phyloP scores from a whole-genome alignment of 2,329 filamentous ascomycete species.

The Aspergillus udagawae region DNA sequence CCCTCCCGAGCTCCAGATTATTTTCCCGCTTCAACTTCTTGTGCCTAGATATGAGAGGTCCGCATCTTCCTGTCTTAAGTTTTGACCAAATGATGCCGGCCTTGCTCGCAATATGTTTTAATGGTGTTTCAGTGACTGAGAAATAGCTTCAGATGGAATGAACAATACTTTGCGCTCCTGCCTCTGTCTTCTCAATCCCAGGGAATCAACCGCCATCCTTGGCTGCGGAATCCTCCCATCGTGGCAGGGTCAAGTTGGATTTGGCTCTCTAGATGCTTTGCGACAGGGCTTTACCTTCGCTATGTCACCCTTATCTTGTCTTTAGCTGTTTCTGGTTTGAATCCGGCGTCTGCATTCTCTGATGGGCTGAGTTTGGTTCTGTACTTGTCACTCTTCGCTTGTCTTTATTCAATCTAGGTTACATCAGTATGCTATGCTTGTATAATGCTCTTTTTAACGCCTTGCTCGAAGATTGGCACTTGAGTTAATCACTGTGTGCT shows the following conservation, averaged over 20 bases:
- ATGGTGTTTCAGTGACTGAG: slow-evolving; percentile 10
- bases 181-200: slow-evolving; percentile 10
- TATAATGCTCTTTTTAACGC: slow-evolving; percentile 24
- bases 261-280: slow-evolving; percentile 29
- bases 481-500: not conserved
- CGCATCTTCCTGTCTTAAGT: slow-evolving; percentile 9
- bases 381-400: slow-evolving; percentile 16
- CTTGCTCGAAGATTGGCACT: too few relatives aligned
- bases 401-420: slow-evolving; percentile 15
- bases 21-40: slow-evolving; percentile 7
- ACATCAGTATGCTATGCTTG: slow-evolving; percentile 31
- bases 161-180: slow-evolving; percentile 2
- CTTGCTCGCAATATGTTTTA: slow-evolving; percentile 7
- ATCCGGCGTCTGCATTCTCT: slow-evolving; percentile 33
- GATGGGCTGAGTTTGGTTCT: slow-evolving; percentile 26
- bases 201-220: slow-evolving; percentile 8
- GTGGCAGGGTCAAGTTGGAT: slow-evolving; percentile 22
- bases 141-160: slow-evolving; percentile 4
- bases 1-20: not conserved
- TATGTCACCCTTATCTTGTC: slow-evolving; percentile 23
- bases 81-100: too few relatives aligned
- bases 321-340: slow-evolving; percentile 25
- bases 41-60: slow-evolving; percentile 18
- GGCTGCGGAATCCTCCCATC: slow-evolving; percentile 11
- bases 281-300: slow-evolving; percentile 24